Conservation (phyloP, 1,139 yeast species). For the Debaryomycetaceae sp. region DNA sequence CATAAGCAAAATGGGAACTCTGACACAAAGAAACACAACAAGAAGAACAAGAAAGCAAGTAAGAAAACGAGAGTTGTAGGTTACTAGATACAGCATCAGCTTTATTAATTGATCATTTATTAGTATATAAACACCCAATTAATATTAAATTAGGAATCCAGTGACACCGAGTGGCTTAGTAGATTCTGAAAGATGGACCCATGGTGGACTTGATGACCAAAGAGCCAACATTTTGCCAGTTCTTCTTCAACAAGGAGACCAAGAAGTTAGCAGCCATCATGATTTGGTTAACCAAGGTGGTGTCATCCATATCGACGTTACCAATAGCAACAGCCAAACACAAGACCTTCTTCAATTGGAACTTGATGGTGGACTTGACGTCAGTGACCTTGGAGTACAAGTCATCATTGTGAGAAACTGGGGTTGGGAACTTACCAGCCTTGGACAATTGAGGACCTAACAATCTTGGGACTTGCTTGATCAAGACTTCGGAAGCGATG, state of each 20-base stretch:
- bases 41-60: conserved; percentile 69
- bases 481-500: conserved; percentile 98
- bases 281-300: conserved; percentile 93
- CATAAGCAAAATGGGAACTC: conserved; percentile 45
- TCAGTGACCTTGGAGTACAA: conserved; percentile 93
- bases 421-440: conserved; percentile 99
- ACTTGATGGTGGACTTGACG: conserved; percentile 99
- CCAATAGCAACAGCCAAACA: conserved; percentile 95
- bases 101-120: background rate
- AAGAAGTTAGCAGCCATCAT: conserved; percentile 99
- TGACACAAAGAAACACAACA: conserved; percentile 67
- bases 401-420: conserved; percentile 99
- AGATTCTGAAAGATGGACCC: conserved; percentile 99
- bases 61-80: conserved; percentile 44
- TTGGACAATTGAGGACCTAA: conserved; percentile 99
- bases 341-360: conserved; percentile 97
- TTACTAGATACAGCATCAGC: conserved; percentile 17
- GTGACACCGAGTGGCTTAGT: conserved; percentile 49
- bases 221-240: conserved; percentile 99
- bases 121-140: background rate
- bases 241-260: conserved; percentile 99
- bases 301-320: conserved; percentile 98
- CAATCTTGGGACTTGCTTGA: conserved; percentile 99
- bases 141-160: background rate
- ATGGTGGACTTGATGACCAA: conserved; percentile 98